These are phyloP conservation scores for Nemania sp. DNA, from an alignment of 2,329 filamentous ascomycete species.

Conservation along the genomic window DNA sequence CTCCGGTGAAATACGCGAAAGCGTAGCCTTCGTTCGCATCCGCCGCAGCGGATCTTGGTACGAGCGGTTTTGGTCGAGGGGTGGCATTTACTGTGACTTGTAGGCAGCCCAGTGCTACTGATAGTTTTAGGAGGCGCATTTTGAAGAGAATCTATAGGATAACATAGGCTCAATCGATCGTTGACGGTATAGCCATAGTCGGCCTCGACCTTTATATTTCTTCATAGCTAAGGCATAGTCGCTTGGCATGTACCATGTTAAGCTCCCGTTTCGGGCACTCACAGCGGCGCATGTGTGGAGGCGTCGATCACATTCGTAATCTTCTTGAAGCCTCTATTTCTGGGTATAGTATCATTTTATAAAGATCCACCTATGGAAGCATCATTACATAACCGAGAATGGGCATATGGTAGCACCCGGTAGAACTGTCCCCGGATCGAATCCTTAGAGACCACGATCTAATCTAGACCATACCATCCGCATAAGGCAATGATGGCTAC, in stretches of 20 bases:
- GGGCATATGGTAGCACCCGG: slow-evolving; percentile 2
- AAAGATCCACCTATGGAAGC: slow-evolving; percentile 3
- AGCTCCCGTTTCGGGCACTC: too few species aligned
- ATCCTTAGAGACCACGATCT: not conserved
- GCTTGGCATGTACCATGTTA: too few species aligned
- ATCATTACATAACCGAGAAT: not conserved
- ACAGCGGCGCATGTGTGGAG: too few species aligned
- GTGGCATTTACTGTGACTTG: slow-evolving; percentile 6
- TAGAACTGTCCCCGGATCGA: not conserved
- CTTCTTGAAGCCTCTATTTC: not conserved
- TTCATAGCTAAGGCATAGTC: not conserved
- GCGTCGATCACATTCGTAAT: not conserved
- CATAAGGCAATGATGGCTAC: not conserved
- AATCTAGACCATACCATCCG: not conserved
- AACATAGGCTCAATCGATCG: not conserved
- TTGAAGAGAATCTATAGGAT: not conserved
- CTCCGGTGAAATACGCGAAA: slow-evolving; percentile 56
- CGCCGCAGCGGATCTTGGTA: slow-evolving; percentile 6
- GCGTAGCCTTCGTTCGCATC: slow-evolving; percentile 48
- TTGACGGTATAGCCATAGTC: not conserved
- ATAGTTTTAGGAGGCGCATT: slow-evolving; percentile 14
- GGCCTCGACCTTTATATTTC: not conserved
- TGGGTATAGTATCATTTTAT: not conserved
- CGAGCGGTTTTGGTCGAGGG: slow-evolving; percentile 17
- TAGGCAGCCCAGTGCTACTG: slow-evolving; percentile 8